phyloP scores from a whole-genome alignment of 306 rosid species.

The Elaeagnus macrophylla region DNA sequence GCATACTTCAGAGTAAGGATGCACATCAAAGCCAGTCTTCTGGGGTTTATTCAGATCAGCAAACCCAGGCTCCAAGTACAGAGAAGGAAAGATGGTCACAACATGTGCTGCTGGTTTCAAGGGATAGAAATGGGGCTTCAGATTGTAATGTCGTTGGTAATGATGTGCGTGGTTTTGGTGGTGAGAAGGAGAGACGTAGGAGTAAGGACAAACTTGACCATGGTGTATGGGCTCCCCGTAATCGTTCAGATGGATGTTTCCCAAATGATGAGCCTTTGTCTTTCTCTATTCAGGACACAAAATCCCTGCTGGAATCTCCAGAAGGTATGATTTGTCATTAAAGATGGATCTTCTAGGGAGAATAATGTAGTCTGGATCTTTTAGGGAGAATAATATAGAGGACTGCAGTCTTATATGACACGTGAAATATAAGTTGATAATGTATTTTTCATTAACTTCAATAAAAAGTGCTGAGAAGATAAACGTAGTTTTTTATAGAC shows the following conservation, averaged over 20 bases:
- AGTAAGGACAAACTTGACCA: conserved; percentile 54
- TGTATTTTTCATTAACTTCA: not conserved
- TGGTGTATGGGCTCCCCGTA: conserved; percentile 40
- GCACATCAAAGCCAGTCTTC: conserved; percentile 45
- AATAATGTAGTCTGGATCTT: too few species aligned
- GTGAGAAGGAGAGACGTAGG: conserved; percentile 43
- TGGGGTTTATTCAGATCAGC: conserved; percentile 33
- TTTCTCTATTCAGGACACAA: conserved; percentile 24
- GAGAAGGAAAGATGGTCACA: conserved; percentile 42
- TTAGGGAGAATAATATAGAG: not conserved
- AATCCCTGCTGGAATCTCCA: conserved; percentile 20
- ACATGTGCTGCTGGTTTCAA: conserved; percentile 43
- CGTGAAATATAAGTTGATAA: not conserved
- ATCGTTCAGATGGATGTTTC: conserved; percentile 35
- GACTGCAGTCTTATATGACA: not conserved
- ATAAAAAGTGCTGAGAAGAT: too few species aligned
- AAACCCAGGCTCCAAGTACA: conserved; percentile 30
- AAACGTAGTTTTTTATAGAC: not conserved
- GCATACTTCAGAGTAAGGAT: conserved; percentile 55
- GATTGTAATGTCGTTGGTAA: conserved; percentile 34
- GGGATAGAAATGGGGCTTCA: conserved; percentile 41
- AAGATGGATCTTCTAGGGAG: not conserved
- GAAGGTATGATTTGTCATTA: conserved; percentile 34
- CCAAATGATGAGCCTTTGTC: conserved; percentile 32
- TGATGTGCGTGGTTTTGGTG: conserved; percentile 31